Conservation (phyloP, 495 filamentous ascomycete genomes). For the Bacidia rubella region DNA sequence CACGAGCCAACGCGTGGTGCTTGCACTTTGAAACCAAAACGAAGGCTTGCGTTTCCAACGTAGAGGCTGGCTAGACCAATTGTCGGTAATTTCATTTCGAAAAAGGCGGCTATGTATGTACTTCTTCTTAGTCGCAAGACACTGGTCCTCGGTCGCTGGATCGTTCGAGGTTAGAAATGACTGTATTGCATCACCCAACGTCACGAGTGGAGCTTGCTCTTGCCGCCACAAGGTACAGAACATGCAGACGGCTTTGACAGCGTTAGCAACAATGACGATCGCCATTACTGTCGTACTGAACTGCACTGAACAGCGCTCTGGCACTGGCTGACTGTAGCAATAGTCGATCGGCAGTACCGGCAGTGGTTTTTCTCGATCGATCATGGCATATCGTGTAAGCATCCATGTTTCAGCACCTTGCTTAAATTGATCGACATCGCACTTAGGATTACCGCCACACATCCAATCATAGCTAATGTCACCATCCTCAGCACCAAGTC, state of each 20-base stretch:
- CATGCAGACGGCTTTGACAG: conserved; percentile 25
- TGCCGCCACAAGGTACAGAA: conserved; percentile 11
- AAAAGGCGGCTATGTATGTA: not conserved
- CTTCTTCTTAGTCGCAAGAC: not conserved
- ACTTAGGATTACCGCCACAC: no score
- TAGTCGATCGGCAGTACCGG: conserved; percentile 19
- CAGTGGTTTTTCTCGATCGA: not conserved
- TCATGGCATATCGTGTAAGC: no score
- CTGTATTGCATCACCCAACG: conserved; percentile 14
- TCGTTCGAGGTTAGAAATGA: conserved; percentile 9
- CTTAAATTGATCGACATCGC: not conserved
- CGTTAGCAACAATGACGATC: conserved; percentile 28
- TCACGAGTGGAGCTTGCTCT: conserved; percentile 10
- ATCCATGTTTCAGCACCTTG: no score
- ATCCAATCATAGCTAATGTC: not conserved
- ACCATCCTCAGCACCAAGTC: no score
- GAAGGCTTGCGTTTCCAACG: not conserved
- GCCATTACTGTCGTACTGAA: conserved; percentile 27
- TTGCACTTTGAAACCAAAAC: conserved; percentile 11
- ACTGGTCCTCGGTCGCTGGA: conserved; percentile 1
- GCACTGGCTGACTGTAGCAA: conserved; percentile 23
- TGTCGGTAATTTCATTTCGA: no score
- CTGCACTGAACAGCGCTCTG: conserved; percentile 27
- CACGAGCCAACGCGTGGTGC: conserved; percentile 9
- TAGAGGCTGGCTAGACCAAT: no score